Base-by-base conservation (phyloP, 805 yeast genomes). In the Nadsonia fulvescens region DNA sequence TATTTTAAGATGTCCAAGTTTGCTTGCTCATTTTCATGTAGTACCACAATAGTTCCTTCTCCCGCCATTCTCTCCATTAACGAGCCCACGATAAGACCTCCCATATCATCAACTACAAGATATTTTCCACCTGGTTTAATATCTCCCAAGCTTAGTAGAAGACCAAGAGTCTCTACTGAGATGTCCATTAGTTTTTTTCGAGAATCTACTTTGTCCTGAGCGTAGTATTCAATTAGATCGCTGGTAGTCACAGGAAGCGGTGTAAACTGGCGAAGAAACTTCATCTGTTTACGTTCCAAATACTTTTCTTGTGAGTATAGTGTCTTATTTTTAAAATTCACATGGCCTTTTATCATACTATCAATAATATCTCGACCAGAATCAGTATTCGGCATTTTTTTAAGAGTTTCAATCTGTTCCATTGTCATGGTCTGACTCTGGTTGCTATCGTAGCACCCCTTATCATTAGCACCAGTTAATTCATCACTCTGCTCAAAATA, bases 21-120 rank as follows among this genome's bases (percentile, higher is more conserved):
- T 2, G 93, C 71, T 44, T 86, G 95, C 47, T 89, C 98, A 48
- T 81, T 81, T 44, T 89, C 98, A 50, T 89, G 95, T 2, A 72
- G 57, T 12, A 79, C 61, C 3, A 79, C 59, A 22, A 89, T 67
- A 27, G 66, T 54, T 8, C 93, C 93, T 2, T 43, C 48, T 4
- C 67, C 66, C 33, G 69, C 70, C 86, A 91, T 78, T 44, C 95
- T 61, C 46, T 89, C 99, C 50, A 89, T 45, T 61, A 89, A 58
- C 4, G 92, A 79, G 33, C 77, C 77, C 5, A 77, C 65, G 1
- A 89, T 45, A n/a, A 86, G 60, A 5, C 96, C 94, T 16, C 93
- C 83, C n/a, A 93, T 75, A 43, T 89, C 98, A 43, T 89, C 99
- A 29, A 81, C 60, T 3, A 86, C 72, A 12, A 89, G 54, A 42